A percentile compares a stretch with the other conserved stretches of the same genome.
These are phyloP conservation scores for Ceratobasidium sp. DNA, from an alignment of 1,284 basidiomycete species.

Conservation along the genomic window DNA sequence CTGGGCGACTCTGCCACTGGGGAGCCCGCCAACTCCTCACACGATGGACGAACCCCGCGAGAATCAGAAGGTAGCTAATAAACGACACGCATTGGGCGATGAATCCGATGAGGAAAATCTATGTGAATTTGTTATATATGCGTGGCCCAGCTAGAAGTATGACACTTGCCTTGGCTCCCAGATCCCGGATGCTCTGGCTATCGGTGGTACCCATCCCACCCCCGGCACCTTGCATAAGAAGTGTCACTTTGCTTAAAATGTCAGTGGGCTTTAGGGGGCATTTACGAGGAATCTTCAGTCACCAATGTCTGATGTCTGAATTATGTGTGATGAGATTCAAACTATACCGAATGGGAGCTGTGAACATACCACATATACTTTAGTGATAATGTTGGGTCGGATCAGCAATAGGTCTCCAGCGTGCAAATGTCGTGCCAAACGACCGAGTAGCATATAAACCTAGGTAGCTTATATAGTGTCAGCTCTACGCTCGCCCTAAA, in stretches of 20 bases:
- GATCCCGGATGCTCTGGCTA: slow-evolving; percentile 44
- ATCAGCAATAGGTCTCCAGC: slow-evolving; percentile 63
- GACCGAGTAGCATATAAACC: slow-evolving; percentile 72
- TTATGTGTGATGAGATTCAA: not conserved
- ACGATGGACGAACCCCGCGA: slow-evolving; percentile 63
- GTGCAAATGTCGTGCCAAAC: slow-evolving; percentile 61
- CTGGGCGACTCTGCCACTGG: not conserved
- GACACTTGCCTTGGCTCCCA: slow-evolving; percentile 44
- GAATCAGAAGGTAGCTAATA: slow-evolving; percentile 64
- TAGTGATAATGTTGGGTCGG: slow-evolving; percentile 59
- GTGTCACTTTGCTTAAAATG: slow-evolving; percentile 67
- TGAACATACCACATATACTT: slow-evolving; percentile 54
- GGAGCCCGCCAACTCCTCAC: slow-evolving; percentile 52
- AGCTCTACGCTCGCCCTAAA: not conserved
- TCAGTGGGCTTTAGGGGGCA: not conserved
- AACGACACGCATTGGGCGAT: slow-evolving; percentile 70
- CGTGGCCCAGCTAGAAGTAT: not conserved
- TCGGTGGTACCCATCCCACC: slow-evolving; percentile 50
- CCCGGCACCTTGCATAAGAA: slow-evolving; percentile 66
- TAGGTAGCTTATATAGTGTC: not conserved
- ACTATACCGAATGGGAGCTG: not conserved
- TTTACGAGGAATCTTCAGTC: not conserved
- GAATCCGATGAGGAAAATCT: slow-evolving; percentile 72
- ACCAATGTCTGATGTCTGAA: slow-evolving; percentile 28
- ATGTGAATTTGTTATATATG: slow-evolving; percentile 38